Evolutionary conservation across 192 early-diverging fungal genomes (phyloP), one percentile per base, ranked within the genome.

Genomic region (Entomortierella parvispora): DNA sequence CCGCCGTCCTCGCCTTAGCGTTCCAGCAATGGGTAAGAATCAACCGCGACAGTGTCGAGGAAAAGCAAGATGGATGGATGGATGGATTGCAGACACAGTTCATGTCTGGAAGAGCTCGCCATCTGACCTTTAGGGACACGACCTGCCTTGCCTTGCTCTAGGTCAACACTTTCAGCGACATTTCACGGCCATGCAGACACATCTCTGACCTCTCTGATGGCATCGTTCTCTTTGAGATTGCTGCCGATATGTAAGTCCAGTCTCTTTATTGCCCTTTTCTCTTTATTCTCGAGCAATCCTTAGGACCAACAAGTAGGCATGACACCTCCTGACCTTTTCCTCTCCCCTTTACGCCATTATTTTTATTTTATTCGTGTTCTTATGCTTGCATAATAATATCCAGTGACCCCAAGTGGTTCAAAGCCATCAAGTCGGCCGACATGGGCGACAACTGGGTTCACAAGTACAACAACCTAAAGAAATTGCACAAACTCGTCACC

Each of bases 401-500:
- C 54, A 97, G 96, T 69, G 95, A 98, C 81, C 81, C 91, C 18
- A 85, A 88, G 47, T 98, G 95, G 95, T 97, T 99, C 90, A 95
- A 94, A 62, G 71, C 86, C 15, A 84, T 88, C 34, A 86, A 89
- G 9, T 82, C 88, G 2, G 81, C 87, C 12, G 92, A 93, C 53
- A 85, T 88, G 8, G 93, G 90, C 47, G 93, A 94, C 79, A 98
- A 96, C 85, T 99, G 97, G 97, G 94, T 99, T 2, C 74, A 95
- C 34, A 93, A 92, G 68, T 91, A 95, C 77, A 97, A 96, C 82
- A 94, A 94, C 58, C 87, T 98, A 17, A 97, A 97, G 74, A 94
- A 92, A 74, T 84, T 97, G 34, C 88, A 96, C 82, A 92, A 91
- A 57, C 88, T 98, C 10, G 69, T 98, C 34, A 88, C 87, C 2